phyloP scores from a whole-genome alignment of 176 grass and related monocot genomes.

The Avena insularis region DNA sequence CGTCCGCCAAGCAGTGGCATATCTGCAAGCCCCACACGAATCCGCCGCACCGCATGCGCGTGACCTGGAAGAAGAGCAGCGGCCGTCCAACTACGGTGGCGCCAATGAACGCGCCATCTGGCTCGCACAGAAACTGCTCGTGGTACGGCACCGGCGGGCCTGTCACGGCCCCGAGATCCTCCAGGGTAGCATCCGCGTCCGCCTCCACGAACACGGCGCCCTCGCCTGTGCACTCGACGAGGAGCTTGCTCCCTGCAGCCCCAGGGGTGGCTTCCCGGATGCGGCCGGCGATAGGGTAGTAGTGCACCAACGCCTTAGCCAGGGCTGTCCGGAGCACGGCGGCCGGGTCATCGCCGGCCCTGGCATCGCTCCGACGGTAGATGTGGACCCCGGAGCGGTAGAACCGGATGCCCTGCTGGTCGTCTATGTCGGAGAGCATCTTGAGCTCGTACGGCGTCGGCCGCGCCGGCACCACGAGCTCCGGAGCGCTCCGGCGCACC shows the following conservation, averaged over 20 bases:
- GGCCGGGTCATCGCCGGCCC: too few relatives aligned
- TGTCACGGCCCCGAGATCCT: too few relatives aligned
- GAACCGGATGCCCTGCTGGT: not conserved
- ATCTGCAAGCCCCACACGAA: conserved; percentile 31
- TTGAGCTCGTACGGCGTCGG: not conserved
- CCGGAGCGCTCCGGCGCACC: not conserved
- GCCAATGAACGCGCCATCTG: too few relatives aligned
- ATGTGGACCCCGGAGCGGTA: not conserved
- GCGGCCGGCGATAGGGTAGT: too few relatives aligned
- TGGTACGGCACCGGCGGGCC: too few relatives aligned
- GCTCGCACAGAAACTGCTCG: too few relatives aligned
- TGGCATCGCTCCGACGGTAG: not conserved
- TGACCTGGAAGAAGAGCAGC: too few relatives aligned
- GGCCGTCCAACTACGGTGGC: too few relatives aligned
- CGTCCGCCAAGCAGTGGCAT: conserved; percentile 52
- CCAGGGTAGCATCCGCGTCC: not conserved
- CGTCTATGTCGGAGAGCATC: not conserved
- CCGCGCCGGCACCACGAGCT: not conserved
- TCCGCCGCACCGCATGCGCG: too few relatives aligned
- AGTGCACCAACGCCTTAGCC: too few relatives aligned
- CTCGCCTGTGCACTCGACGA: not conserved
- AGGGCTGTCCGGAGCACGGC: too few relatives aligned
- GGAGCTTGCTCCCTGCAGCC: not conserved
- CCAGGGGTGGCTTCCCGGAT: not conserved
- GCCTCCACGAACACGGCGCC: not conserved